A percentile compares a stretch with the other conserved stretches of the same genome.
These are phyloP conservation scores for Silybum marianum DNA, from an alignment of 129 eudicot genomes.

Conservation along the genomic window DNA sequence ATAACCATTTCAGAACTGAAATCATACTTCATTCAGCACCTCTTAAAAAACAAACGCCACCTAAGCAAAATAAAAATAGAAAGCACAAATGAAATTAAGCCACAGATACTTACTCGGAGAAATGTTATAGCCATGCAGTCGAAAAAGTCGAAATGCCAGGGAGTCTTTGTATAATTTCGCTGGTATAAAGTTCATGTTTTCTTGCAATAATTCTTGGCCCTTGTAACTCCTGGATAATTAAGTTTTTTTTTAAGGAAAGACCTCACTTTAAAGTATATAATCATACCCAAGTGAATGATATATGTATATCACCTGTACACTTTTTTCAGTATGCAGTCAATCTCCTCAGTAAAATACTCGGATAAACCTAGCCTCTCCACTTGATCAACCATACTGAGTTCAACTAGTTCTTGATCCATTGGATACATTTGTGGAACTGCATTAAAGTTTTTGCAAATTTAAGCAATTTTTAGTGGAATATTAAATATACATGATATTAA, in stretches of 20 bases:
- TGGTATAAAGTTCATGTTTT: constrained; percentile 2
- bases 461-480: neutral
- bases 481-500: too few species aligned
- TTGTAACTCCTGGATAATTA: constrained; percentile 34
- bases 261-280: neutral
- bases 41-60: too few species aligned
- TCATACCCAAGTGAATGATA: neutral
- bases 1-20: too few species aligned
- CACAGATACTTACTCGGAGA: constrained; percentile 41
- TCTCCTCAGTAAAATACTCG: constrained; percentile 49
- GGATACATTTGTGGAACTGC: constrained; percentile 45
- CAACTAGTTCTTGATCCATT: constrained; percentile 49
- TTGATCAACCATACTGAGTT: constrained; percentile 58
- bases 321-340: constrained; percentile 34
- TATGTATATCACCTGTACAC: neutral
- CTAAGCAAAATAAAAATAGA: too few species aligned
- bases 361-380: constrained; percentile 54
- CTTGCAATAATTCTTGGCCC: constrained; percentile 15
- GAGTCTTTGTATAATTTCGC: constrained; percentile 55
- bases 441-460: neutral
- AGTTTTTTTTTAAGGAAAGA: neutral
- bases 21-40: too few species aligned
- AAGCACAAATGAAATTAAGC: too few species aligned
- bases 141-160: constrained; percentile 57
- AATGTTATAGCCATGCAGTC: constrained; percentile 50